Evolutionary conservation across 129 eudicot genomes (phyloP), one percentile per base, ranked within the genome.

Genomic region (Lactuca sativa): DNA sequence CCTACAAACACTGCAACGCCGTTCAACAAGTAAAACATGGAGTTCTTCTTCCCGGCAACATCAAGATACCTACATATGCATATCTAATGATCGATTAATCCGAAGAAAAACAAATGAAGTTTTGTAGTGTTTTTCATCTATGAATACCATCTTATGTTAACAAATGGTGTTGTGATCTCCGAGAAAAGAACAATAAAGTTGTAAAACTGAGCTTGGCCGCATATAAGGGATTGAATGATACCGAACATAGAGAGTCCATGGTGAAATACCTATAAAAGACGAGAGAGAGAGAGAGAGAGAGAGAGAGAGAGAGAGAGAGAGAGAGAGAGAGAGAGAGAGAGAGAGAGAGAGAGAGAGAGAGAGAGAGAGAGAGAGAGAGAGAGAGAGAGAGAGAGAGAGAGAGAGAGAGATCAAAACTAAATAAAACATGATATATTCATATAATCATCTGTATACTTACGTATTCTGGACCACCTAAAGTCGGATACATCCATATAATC

Each of bases 141-240:
- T 25, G 10, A 64, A 48, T 84, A 86, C 96, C 96, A 90, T 90
- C 96, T 84, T 64, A 86, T 48, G 71, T 90, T 90, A 31, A 90
- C 88, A 75, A 77, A 86, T 15, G 96, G 96, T 62, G 96, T 90
- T 25, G 96, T 90, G 85, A 64, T 41, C 85, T 90, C 96, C 1
- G 96, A 78, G 69, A 86, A 86, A 66, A 90, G 90, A 78, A 86
- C 88, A 82, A 90, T 79, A 43, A 90, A 66, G 70, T 84, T 86
- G 78, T 90, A 90, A 64, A 84, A 37, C 65, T 79, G 93, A n/a
- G 73, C 93, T 73, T 82, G 88, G 17, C 96, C 90, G 37, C 85
- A 80, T 77, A 86, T 64, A 71, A 90, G 85, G 67, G 93, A 63
- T 48, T 76, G 90, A 72, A 75, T 12, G 67, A 90, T 75, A 12